These are phyloP conservation scores for Penicillium crystallinum DNA, from an alignment of 495 filamentous ascomycete genomes.

Conservation along the genomic window DNA sequence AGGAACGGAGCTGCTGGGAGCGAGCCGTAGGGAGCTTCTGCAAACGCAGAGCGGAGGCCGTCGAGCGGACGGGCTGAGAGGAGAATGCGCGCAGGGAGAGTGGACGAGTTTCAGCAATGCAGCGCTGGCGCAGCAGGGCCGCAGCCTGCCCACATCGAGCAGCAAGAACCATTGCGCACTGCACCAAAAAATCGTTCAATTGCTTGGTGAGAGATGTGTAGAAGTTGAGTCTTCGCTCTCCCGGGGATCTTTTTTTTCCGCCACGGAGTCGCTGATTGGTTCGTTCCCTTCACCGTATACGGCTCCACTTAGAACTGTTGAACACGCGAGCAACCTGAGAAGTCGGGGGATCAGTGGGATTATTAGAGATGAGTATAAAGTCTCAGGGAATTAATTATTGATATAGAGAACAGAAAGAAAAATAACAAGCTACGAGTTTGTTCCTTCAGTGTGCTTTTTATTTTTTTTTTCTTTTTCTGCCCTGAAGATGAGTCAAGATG, in stretches of 20 bases:
- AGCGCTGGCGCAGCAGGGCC: conserved; percentile 43
- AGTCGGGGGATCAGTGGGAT: background rate
- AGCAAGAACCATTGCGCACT: conserved; percentile 46
- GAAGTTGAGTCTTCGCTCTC: conserved; percentile 21
- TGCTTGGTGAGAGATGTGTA: conserved; percentile 14
- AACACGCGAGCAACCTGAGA: no score
- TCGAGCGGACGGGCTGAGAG: conserved; percentile 33
- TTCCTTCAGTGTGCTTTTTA: background rate
- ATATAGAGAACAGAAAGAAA: background rate
- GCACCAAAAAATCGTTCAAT: conserved; percentile 26
- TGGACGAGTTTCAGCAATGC: conserved; percentile 38
- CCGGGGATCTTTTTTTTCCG: conserved; percentile 28
- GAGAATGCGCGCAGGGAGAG: conserved; percentile 40
- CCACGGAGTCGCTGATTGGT: conserved; percentile 24
- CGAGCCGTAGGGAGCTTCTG: conserved; percentile 35
- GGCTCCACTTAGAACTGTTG: no score
- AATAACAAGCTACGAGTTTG: no score
- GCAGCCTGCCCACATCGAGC: conserved; percentile 48
- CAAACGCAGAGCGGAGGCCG: conserved; percentile 34
- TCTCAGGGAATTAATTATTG: background rate
- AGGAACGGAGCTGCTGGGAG: conserved; percentile 43
- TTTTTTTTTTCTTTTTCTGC: conserved; percentile 12
- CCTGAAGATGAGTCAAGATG: conserved; percentile 17
- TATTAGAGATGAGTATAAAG: conserved; percentile 2
- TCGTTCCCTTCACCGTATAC: conserved; percentile 22